Evolutionary conservation across 208 protist species (phyloP), one percentile per base, ranked within the genome.

Genomic region (Leishmania major): DNA sequence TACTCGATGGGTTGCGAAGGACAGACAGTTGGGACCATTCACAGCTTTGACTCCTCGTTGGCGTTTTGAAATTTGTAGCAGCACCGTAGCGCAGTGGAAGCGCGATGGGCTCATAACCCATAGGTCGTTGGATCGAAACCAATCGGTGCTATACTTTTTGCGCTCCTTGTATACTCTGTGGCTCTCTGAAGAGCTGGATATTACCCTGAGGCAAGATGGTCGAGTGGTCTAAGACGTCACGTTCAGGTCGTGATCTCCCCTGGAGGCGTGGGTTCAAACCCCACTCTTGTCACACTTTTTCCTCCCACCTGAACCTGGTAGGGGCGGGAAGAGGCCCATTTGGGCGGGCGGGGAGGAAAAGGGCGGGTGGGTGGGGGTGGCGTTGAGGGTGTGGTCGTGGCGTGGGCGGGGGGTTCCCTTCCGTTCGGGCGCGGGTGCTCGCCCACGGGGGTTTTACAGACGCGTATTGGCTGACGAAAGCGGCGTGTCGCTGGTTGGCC

Each of bases 81-180:
- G 94, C 94, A 97, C 89, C 93, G 95, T 97, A 94, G 95, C 95
- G 93, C 95, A 97, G 95, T 95, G 93, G 95, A 91, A 97, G 95
- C 93, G 95, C 93, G 95, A 96, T 96, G 92, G 95, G 93, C 95
- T 97, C 93, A 96, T 97, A 97, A 97, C 93, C 93, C 92, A 96
- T 96, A 97, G 95, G 95, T 92, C 95, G 93, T 95, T 96, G 95
- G 95, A 96, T 97, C 95, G 92, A 97, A 96, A 95, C 95, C 95
- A 96, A 95, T 91, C 94, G 94, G 89, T 97, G 94, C 94, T 97
- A 96, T 83, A 51, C 77, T 95, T 95, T 96, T 94, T 45, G 43
- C 0, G 0, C 53, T 0, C 35, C 47, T 25, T 2, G 22, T 37
- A 0, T 1, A 59, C 6, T 1, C 10, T 45, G 6, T 35, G 6